phyloP scores from a whole-genome alignment of 2,329 filamentous ascomycete species.

The Epichloe hybrida region DNA sequence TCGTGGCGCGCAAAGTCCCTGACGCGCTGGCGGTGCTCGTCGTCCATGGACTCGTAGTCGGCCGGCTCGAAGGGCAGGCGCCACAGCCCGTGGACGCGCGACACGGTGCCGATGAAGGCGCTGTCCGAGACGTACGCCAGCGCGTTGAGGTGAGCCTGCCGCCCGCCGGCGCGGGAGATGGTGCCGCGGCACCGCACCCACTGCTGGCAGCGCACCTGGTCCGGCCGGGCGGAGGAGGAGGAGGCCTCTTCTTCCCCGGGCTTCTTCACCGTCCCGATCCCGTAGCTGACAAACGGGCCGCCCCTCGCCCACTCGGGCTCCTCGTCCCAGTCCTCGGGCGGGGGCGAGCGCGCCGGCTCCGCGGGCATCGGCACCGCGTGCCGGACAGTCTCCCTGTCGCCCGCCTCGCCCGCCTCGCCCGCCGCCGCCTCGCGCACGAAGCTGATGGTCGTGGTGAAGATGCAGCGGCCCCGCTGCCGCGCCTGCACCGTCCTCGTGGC shows the following conservation, averaged over 20 bases:
- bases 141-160: conserved; percentile 70
- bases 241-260: no score
- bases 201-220: conserved; percentile 54
- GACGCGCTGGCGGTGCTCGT: conserved; percentile 21
- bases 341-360: conserved; percentile 20
- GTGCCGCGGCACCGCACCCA: conserved; percentile 64
- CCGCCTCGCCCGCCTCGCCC: conserved; percentile 25
- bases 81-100: conserved; percentile 69
- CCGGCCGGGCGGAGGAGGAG: conserved; percentile 27
- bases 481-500: conserved; percentile 94
- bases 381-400: conserved; percentile 30
- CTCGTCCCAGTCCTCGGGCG: conserved; percentile 27
- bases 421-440: conserved; percentile 59
- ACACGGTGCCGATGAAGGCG: conserved; percentile 85
- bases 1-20: conserved; percentile 24
- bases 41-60: conserved; percentile 37
- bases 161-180: conserved; percentile 61
- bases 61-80: conserved; percentile 47
- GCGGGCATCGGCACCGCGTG: conserved; percentile 52
- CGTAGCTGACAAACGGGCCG: conserved; percentile 34
- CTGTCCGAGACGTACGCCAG: conserved; percentile 88
- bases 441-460: conserved; percentile 91
- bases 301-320: conserved; percentile 37
- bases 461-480: conserved; percentile 71
- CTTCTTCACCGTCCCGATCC: conserved; percentile 12